Evolutionary conservation across 495 filamentous ascomycete genomes (phyloP).

Genomic region (Mytilinidion resinicola): DNA sequence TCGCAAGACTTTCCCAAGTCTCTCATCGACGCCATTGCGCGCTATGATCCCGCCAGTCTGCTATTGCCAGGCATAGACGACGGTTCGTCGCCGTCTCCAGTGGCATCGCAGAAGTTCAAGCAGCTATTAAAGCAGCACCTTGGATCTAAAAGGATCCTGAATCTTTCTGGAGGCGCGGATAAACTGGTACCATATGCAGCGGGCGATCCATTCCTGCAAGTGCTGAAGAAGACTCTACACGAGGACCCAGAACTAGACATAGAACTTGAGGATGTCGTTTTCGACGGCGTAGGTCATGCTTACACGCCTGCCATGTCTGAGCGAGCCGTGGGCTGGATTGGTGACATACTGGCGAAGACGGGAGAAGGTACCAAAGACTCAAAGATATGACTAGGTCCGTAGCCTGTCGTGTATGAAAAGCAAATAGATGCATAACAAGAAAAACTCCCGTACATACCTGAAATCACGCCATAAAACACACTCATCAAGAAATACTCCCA

Average conservation of each 20-base stretch:
- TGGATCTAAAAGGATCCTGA: constrained; percentile 67
- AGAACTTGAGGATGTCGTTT: constrained; percentile 68
- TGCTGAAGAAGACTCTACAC: constrained; percentile 56
- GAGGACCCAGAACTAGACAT: constrained; percentile 41
- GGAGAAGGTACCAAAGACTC: not conserved
- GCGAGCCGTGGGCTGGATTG: constrained; percentile 47
- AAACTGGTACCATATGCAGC: constrained; percentile 77
- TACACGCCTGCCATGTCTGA: constrained; percentile 66
- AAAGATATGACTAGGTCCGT: not conserved
- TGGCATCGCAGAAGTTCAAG: constrained; percentile 25
- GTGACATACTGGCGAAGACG: constrained; percentile 22
- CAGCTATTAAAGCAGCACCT: constrained; percentile 49
- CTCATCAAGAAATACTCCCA: no score
- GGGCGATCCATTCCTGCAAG: constrained; percentile 60
- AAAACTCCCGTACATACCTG: no score
- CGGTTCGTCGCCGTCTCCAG: constrained; percentile 19
- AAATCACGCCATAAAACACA: no score
- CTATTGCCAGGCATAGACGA: constrained; percentile 12
- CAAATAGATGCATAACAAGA: no score
- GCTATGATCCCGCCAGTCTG: constrained; percentile 60
- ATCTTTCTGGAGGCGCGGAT: constrained; percentile 69
- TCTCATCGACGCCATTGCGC: constrained; percentile 55
- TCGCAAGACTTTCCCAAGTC: constrained; percentile 66
- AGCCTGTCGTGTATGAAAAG: not conserved
- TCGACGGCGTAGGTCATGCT: constrained; percentile 63